These are phyloP conservation scores for Megacollybia marginata DNA, from an alignment of 768 basidiomycete species.

Conservation along the genomic window DNA sequence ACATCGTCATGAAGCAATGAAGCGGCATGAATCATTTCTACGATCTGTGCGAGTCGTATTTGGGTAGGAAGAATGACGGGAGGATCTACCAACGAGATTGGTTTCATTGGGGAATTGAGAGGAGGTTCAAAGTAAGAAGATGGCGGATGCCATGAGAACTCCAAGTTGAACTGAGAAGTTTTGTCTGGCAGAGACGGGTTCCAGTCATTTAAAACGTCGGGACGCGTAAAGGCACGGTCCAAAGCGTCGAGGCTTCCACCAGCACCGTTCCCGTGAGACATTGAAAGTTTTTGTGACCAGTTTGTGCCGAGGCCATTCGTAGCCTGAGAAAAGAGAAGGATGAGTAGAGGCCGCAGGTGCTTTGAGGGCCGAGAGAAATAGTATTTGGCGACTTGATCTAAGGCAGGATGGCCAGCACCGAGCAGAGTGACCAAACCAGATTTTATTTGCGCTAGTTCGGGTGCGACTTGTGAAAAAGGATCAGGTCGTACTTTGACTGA, in stretches of 20 bases:
- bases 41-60: conserved; percentile 83
- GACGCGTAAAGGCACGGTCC: conserved; percentile 63
- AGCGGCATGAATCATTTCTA: conserved; percentile 96
- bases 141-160: conserved; percentile 30
- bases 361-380: conserved; percentile 90
- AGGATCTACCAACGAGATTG: conserved; percentile 13
- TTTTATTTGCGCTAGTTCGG: conserved; percentile 63
- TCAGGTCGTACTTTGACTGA: conserved; percentile 23
- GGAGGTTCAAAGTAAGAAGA: conserved; percentile 22
- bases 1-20: conserved; percentile 96
- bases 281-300: conserved; percentile 52
- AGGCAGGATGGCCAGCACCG: conserved; percentile 74
- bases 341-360: conserved; percentile 81
- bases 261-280: conserved; percentile 41
- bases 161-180: conserved; percentile 45
- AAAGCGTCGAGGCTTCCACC: conserved; percentile 49
- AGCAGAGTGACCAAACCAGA: conserved; percentile 66
- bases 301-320: conserved; percentile 78
- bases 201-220: conserved; percentile 82
- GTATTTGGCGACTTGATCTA: conserved; percentile 83
- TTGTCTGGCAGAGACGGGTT: conserved; percentile 71
- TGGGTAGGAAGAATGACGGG: conserved; percentile 71
- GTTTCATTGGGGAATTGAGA: conserved; percentile 6
- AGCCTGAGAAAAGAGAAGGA: conserved; percentile 80
- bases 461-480: conserved; percentile 60